Conservation (phyloP, 2,329 filamentous ascomycete species). For the Cladophialophora bantiana region DNA sequence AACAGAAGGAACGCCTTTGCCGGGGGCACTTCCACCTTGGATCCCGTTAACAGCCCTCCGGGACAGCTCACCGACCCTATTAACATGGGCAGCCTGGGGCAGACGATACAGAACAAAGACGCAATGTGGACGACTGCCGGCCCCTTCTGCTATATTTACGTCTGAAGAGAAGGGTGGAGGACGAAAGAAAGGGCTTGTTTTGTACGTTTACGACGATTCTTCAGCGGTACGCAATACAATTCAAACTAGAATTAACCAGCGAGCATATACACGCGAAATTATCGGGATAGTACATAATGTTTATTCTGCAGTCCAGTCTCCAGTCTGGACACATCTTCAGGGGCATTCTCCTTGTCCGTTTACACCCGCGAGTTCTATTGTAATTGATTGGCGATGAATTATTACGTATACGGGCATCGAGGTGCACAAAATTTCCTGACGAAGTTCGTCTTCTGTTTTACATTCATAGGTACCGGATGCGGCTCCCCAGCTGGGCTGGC, state of each 20-base stretch:
- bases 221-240: conserved; percentile 7
- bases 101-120: conserved; percentile 28
- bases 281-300: conserved; percentile 11
- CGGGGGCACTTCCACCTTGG: conserved; percentile 33
- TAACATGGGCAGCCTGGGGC: conserved; percentile 26
- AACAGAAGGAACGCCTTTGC: conserved; percentile 28
- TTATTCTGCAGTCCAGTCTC: background rate
- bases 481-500: background rate
- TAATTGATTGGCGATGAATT: background rate
- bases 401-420: background rate
- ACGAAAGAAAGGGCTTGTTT: background rate
- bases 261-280: background rate
- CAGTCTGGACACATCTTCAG: background rate
- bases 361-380: background rate
- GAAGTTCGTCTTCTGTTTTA: background rate
- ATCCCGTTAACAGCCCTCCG: conserved; percentile 30
- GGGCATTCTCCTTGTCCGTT: background rate
- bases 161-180: conserved; percentile 15
- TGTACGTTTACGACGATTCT: background rate
- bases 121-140: conserved; percentile 37
- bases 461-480: background rate
- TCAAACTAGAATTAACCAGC: background rate
- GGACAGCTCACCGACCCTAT: conserved; percentile 35
- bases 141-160: conserved; percentile 39
- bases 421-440: background rate